phyloP scores from a whole-genome alignment of 495 filamentous ascomycete species.

The Entonaema liquescens region DNA sequence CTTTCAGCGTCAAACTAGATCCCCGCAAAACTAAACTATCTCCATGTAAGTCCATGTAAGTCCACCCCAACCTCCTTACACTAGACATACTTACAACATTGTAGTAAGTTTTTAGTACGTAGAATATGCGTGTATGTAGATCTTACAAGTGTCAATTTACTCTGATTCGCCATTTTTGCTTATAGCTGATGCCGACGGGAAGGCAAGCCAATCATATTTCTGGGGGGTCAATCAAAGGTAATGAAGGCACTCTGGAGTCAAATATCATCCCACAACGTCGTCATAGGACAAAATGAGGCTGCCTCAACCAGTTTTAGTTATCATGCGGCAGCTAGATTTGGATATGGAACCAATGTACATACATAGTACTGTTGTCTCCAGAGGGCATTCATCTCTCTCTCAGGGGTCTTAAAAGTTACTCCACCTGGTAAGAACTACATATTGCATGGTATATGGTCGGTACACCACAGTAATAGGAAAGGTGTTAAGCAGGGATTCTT shows the following conservation, averaged over 20 bases:
- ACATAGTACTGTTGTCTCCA: slow-evolving; percentile 10
- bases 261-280: slow-evolving; percentile 41
- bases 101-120: slow-evolving; percentile 33
- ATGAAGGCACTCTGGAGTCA: slow-evolving; percentile 30
- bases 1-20: not conserved
- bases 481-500: not conserved
- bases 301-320: slow-evolving; percentile 25
- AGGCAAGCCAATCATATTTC: slow-evolving; percentile 31
- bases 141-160: slow-evolving; percentile 11
- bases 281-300: slow-evolving; percentile 38
- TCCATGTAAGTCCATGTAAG: not conserved
- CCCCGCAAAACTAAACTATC: not conserved
- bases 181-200: slow-evolving; percentile 36
- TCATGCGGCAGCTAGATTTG: slow-evolving; percentile 33
- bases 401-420: slow-evolving; percentile 21
- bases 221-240: slow-evolving; percentile 25
- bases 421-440: slow-evolving; percentile 14
- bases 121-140: slow-evolving; percentile 25
- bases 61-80: slow-evolving; percentile 20
- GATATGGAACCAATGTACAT: slow-evolving; percentile 20
- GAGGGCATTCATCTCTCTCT: slow-evolving; percentile 16
- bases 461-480: not conserved
- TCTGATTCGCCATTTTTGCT: slow-evolving; percentile 28
- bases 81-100: not conserved
- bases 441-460: not conserved